phyloP scores from a whole-genome alignment of 2,329 filamentous ascomycete genomes.

The Monosporascus ibericus region DNA sequence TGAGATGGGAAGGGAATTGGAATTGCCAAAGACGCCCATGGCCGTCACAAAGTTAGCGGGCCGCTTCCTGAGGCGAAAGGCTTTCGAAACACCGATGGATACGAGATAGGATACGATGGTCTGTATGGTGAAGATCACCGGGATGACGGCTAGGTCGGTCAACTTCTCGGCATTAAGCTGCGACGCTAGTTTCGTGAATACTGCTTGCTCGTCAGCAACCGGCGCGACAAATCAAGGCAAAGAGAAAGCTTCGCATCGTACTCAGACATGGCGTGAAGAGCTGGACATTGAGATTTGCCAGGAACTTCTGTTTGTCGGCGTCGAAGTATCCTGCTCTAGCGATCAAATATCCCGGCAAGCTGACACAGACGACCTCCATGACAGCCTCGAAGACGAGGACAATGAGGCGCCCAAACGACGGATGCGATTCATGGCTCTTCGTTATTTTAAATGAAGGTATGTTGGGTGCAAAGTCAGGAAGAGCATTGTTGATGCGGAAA shows the following conservation, averaged over 20 bases:
- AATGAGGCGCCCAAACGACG: conserved; percentile 61
- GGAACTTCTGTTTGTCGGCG: conserved; percentile 91
- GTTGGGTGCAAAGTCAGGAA: conserved; percentile 21
- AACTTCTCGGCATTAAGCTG: conserved; percentile 91
- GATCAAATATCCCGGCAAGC: conserved; percentile 87
- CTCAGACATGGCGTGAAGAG: conserved; percentile 95
- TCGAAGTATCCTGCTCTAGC: conserved; percentile 89
- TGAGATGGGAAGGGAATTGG: conserved; percentile 94
- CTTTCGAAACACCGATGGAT: conserved; percentile 62
- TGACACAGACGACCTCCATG: conserved; percentile 63
- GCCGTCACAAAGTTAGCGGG: conserved; percentile 92
- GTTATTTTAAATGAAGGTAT: conserved; percentile 35
- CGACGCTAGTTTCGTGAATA: conserved; percentile 94
- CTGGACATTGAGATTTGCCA: conserved; percentile 92
- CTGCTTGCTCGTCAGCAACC: conserved; percentile 37
- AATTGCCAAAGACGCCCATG: conserved; percentile 97
- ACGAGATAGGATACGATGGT: conserved; percentile 80
- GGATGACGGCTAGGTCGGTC: conserved; percentile 84
- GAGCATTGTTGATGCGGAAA: conserved; percentile 32
- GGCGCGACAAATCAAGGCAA: background rate
- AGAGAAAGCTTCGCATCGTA: conserved; percentile 37
- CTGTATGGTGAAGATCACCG: conserved; percentile 86
- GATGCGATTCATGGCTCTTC: conserved; percentile 48
- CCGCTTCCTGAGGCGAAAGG: conserved; percentile 76
- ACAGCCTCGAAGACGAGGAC: conserved; percentile 83